A percentile compares a stretch with the other conserved stretches of the same genome.
Conservation (phyloP, 805 yeast species). For the Pichia exigua region DNA sequence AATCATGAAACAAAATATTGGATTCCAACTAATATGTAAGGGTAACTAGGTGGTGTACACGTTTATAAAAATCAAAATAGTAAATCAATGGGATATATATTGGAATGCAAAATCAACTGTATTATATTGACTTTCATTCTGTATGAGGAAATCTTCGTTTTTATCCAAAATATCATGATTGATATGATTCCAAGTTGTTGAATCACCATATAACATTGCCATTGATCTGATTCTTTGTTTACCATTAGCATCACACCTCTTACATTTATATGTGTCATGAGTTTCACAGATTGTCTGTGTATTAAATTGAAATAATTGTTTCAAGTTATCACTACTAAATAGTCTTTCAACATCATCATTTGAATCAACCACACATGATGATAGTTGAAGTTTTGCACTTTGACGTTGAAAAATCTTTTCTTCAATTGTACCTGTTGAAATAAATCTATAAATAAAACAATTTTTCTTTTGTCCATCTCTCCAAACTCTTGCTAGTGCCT, state of each 20-base stretch:
- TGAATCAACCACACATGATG: conserved; percentile 96
- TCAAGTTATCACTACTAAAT: conserved; percentile 74
- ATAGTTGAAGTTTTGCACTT: conserved; percentile 83
- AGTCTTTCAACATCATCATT: conserved; percentile 90
- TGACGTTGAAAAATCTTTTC: conserved; percentile 96
- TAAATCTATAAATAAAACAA: conserved; percentile 90
- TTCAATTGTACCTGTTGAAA: conserved; percentile 91
- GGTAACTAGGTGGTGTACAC: not conserved
- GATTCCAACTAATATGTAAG: conserved; percentile 66
- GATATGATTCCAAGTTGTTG: conserved; percentile 95
- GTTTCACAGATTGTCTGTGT: conserved; percentile 74
- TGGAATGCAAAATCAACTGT: conserved; percentile 87
- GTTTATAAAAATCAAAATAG: not conserved
- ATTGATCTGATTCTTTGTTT: conserved; percentile 58
- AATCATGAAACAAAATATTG: conserved; percentile 45
- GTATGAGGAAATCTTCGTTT: conserved; percentile 71
- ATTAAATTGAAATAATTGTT: conserved; percentile 66
- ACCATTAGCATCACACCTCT: conserved; percentile 54
- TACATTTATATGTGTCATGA: conserved; percentile 85
- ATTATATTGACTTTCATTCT: conserved; percentile 60
- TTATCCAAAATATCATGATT: conserved; percentile 49
- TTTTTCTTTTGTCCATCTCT: conserved; percentile 98
- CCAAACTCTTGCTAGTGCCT: conserved; percentile 97
- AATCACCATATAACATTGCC: conserved; percentile 94
- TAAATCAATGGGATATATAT: conserved; percentile 67